Evolutionary conservation across 2,329 filamentous ascomycete genomes (phyloP).

Genomic region (Rhexocercosporidium sp.): DNA sequence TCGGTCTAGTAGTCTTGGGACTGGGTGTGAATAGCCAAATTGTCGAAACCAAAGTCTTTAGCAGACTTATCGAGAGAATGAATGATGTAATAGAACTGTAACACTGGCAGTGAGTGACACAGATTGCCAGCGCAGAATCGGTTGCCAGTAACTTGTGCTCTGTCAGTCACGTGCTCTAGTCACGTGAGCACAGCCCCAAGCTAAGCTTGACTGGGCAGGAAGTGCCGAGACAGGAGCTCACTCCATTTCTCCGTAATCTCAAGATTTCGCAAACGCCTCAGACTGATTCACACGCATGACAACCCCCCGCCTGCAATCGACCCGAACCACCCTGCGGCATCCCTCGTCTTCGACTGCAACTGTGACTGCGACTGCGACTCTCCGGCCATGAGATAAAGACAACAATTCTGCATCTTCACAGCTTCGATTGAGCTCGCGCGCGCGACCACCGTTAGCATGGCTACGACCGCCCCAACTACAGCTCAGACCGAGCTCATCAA

Average conservation of each 20-base stretch:
- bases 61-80: no score
- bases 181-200: neutral
- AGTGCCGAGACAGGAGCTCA: neutral
- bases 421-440: conserved; percentile 10
- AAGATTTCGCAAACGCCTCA: neutral
- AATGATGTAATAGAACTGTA: no score
- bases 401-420: neutral
- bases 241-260: neutral
- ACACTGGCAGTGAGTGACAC: no score
- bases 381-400: conserved; percentile 17
- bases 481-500: conserved; percentile 44
- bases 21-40: no score
- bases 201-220: neutral
- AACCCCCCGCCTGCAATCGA: neutral
- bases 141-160: neutral
- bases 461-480: conserved; percentile 35
- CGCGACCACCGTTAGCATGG: conserved; percentile 34
- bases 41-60: no score
- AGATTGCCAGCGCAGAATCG: no score
- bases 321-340: neutral
- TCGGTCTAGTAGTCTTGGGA: no score
- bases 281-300: neutral
- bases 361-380: neutral
- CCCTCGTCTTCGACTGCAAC: neutral
- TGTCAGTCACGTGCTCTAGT: no score